Base-by-base conservation (phyloP, 768 basidiomycete genomes). In the Pulveroboletus frians region DNA sequence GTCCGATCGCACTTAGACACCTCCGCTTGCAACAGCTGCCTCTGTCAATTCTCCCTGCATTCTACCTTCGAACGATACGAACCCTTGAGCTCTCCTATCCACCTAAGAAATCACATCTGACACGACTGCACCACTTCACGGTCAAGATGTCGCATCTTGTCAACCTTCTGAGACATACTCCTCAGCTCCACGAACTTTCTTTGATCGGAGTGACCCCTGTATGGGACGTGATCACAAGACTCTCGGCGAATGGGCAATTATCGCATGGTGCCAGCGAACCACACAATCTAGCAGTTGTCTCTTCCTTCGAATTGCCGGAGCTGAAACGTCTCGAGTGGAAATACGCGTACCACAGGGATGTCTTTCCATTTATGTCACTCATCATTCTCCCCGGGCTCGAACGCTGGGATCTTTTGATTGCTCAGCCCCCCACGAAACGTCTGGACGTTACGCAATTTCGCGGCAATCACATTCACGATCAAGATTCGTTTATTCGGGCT, bases 311-410 rank as follows among this genome's bases (percentile, higher is more conserved):
- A 43, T 68, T 80, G 30, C 60, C 56, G 4, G 65, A 69, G 47
- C 59, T 80, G 48, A 74, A 67, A 44, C 61, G 54, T n/a, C 57
- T 81, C 38, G 73, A 75, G 29, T 79, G 77, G 76, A 74, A 69
- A 39, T 74, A 69, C 50, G 75, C 75, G 15, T 71, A 65, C 43
- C 60, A 70, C 39, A 63, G 58, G 32, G 76, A 76, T 42, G 56
- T 78, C 39, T 69, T 72, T 44, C 63, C 69, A 27, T 66, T 80
- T 39, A 59, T 79, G 51, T 70, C 72, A 18, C 68, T 76, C 53
- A 49, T 78, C 46, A 50, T 57, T 36, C 51, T 67, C 11, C 76
- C 77, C 9, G 59, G 49, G 29, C 68, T 79, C 47, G 71, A 74
- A 46, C 70, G 63, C 43, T 64, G 77, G 51, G 75, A 77, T 45